Conservation (phyloP, 257 asterid genomes). For the Rhazya stricta region DNA sequence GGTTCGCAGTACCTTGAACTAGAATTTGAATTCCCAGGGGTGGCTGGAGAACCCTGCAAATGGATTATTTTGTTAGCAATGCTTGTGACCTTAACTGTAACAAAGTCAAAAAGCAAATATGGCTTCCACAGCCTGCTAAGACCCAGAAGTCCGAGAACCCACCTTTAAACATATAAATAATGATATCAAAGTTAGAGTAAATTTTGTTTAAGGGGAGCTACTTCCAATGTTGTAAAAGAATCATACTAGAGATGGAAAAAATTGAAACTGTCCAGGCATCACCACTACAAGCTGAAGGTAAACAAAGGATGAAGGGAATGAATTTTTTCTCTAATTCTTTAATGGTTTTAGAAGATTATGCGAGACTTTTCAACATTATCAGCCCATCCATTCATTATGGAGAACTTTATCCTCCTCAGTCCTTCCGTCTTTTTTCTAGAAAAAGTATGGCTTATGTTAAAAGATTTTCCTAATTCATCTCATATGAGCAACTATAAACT, state of each 20-base stretch:
- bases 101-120: background rate
- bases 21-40: constrained; percentile 50
- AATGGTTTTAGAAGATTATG: background rate
- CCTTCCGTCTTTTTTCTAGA: background rate
- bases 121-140: constrained; percentile 9
- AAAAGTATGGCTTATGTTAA: background rate
- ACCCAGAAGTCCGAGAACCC: background rate
- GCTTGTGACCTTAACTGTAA: constrained; percentile 2
- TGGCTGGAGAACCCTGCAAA: constrained; percentile 62
- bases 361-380: background rate
- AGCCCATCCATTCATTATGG: background rate
- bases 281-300: background rate
- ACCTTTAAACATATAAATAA: background rate
- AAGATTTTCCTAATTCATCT: constrained; percentile 1
- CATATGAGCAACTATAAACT: background rate
- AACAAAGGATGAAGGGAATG: background rate
- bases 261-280: background rate
- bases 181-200: background rate
- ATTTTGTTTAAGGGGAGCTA: background rate
- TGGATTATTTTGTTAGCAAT: constrained; percentile 18
- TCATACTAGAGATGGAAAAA: background rate
- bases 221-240: background rate
- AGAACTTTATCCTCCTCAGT: background rate
- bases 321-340: background rate
- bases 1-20: constrained; percentile 36